Evolutionary conservation across 2,329 filamentous ascomycete species (phyloP).

Genomic region (Diaporthe sp.): DNA sequence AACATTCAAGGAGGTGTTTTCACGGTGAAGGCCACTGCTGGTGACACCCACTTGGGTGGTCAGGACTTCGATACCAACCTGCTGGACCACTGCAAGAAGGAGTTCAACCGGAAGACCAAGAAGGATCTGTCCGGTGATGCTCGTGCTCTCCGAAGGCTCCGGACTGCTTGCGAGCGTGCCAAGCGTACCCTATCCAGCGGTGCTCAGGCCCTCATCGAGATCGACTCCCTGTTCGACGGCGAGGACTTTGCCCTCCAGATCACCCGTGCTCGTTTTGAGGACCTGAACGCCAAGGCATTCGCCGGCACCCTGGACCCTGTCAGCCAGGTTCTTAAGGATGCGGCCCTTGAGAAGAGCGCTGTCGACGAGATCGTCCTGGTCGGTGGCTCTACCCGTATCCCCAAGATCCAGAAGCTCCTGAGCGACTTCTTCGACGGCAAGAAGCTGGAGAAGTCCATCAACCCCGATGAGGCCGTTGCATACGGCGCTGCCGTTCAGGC

Average conservation of each 20-base stretch:
- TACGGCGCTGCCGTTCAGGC: constrained; percentile 99
- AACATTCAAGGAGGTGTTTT: constrained; percentile 99
- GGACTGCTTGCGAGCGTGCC: constrained; percentile 98
- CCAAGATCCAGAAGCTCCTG: constrained; percentile 98
- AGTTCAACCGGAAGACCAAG: constrained; percentile 87
- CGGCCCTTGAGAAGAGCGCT: constrained; percentile 85
- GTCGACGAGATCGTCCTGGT: constrained; percentile 99
- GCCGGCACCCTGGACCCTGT: constrained; percentile 94
- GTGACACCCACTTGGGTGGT: constrained; percentile 96
- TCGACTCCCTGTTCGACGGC: constrained; percentile 97
- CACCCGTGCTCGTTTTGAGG: constrained; percentile 98
- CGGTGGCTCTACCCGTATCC: constrained; percentile 99
- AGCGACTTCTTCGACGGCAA: constrained; percentile 99
- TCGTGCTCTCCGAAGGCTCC: constrained; percentile 93
- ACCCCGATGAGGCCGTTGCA: constrained; percentile 98
- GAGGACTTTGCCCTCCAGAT: constrained; percentile 98
- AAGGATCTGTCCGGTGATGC: constrained; percentile 86
- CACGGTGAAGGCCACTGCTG: constrained; percentile 97
- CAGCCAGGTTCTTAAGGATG: constrained; percentile 96
- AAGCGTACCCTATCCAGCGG: constrained; percentile 99
- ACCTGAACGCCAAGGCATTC: constrained; percentile 97
- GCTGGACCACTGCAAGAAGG: constrained; percentile 96
- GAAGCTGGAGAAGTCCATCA: constrained; percentile 99
- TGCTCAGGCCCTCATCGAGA: constrained; percentile 97
- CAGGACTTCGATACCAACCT: constrained; percentile 98